Conservation (phyloP, 495 filamentous ascomycete species). For the Amphirosellinia nigrospora region DNA sequence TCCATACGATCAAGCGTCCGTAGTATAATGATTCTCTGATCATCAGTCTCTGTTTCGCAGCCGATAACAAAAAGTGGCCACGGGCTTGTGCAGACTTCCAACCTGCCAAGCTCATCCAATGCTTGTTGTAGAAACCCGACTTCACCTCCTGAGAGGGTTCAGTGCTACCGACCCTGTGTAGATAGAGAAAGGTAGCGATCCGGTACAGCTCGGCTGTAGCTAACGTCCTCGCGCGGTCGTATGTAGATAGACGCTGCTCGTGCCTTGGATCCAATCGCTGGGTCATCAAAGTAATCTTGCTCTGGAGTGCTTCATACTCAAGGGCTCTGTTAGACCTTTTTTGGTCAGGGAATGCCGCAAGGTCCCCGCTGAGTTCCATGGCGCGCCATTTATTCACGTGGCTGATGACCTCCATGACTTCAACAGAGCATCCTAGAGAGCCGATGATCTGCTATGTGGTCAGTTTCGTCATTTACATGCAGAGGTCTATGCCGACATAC, state of each 20-base stretch:
- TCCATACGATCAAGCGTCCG: conserved; percentile 42
- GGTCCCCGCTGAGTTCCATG: conserved; percentile 30
- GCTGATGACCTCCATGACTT: conserved; percentile 43
- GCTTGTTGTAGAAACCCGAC: conserved; percentile 37
- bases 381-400: conserved; percentile 40
- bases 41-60: conserved; percentile 43
- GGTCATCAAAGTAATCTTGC: conserved; percentile 30
- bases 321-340: conserved; percentile 30
- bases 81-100: conserved; percentile 44
- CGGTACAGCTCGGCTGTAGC: conserved; percentile 44
- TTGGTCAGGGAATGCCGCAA: conserved; percentile 22
- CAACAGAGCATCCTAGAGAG: conserved; percentile 44
- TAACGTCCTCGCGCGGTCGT: conserved; percentile 35
- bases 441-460: conserved; percentile 40
- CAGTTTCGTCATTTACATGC: background rate
- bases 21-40: conserved; percentile 42
- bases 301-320: conserved; percentile 34
- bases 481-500: conserved; percentile 22
- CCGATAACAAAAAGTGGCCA: conserved; percentile 47
- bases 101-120: conserved; percentile 31
- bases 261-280: conserved; percentile 36
- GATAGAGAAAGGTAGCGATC: conserved; percentile 41
- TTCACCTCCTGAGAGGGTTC: conserved; percentile 34
- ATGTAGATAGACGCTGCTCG: conserved; percentile 26
- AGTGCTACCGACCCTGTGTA: conserved; percentile 36